These are phyloP conservation scores for Hymenoscyphus linearis DNA, from an alignment of 2,329 filamentous ascomycete genomes.

Conservation along the genomic window DNA sequence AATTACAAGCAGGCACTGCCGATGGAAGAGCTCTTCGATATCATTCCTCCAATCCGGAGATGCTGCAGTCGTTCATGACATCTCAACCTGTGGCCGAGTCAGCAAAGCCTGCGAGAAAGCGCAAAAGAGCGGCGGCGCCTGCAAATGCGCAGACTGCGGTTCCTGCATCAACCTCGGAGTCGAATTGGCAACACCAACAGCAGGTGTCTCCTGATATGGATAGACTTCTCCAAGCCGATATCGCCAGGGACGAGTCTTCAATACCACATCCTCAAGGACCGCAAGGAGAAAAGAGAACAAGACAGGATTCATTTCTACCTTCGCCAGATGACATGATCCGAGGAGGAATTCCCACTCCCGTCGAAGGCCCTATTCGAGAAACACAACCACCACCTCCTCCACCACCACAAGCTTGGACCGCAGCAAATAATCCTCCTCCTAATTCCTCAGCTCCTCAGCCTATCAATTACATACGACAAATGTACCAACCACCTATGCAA, in stretches of 20 bases:
- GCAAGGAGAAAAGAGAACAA: neutral
- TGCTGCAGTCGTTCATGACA: conserved; percentile 12
- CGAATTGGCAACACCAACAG: neutral
- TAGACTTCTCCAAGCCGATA: conserved; percentile 2
- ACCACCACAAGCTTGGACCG: conserved; percentile 2
- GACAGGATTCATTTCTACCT: neutral
- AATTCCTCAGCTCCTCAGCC: conserved; percentile 4
- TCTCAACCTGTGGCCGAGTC: conserved; percentile 6
- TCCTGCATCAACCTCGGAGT: conserved; percentile 7
- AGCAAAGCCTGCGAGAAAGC: conserved; percentile 15
- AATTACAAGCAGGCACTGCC: conserved; percentile 13
- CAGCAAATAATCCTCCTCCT: conserved; percentile 3
- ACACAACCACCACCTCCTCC: neutral
- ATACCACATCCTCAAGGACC: neutral
- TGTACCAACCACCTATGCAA: neutral
- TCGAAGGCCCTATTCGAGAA: neutral
- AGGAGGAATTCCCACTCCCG: neutral
- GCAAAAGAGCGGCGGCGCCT: conserved; percentile 15
- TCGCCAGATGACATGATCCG: neutral
- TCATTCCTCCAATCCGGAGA: conserved; percentile 18
- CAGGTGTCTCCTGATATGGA: conserved; percentile 1
- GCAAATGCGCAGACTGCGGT: conserved; percentile 1
- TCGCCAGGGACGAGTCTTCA: neutral
- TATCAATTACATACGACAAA: conserved; percentile 3
- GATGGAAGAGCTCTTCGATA: conserved; percentile 24